Evolutionary conservation across 2,329 filamentous ascomycete species (phyloP).

Genomic region (Hypoxylon rubiginosum): DNA sequence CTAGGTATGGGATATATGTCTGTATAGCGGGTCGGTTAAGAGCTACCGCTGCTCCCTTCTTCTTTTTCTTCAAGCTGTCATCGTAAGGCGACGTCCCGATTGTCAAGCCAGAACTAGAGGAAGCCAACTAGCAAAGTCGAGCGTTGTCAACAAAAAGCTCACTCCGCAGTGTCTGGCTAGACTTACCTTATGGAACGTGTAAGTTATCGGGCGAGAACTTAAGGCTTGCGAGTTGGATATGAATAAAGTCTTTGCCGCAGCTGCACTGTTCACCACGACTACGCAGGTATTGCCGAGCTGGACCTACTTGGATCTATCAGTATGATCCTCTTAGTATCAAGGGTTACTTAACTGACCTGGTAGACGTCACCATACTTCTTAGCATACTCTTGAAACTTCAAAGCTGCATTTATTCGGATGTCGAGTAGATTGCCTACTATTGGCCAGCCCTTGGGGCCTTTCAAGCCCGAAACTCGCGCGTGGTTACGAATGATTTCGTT

Average conservation of each 20-base stretch:
- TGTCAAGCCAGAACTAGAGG: constrained; percentile 81
- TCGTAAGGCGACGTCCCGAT: constrained; percentile 90
- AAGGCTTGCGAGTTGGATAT: constrained; percentile 83
- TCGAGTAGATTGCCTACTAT: constrained; percentile 74
- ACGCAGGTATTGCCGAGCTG: constrained; percentile 78
- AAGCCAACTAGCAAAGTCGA: constrained; percentile 61
- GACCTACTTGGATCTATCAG: constrained; percentile 53
- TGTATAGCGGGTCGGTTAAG: constrained; percentile 82
- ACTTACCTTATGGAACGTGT: constrained; percentile 82
- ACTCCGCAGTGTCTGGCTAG: background rate
- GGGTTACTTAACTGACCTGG: constrained; percentile 55
- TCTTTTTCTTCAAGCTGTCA: constrained; percentile 80
- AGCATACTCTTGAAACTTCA: constrained; percentile 66
- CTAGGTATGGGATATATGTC: constrained; percentile 85
- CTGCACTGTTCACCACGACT: constrained; percentile 83
- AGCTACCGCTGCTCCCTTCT: constrained; percentile 83
- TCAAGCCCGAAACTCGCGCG: constrained; percentile 47
- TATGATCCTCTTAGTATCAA: background rate
- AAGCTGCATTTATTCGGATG: constrained; percentile 69
- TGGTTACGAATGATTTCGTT: constrained; percentile 47
- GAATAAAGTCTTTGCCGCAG: constrained; percentile 80
- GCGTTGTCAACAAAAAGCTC: background rate
- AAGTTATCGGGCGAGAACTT: constrained; percentile 81
- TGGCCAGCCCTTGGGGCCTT: constrained; percentile 48
- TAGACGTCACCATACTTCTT: constrained; percentile 74